These are phyloP conservation scores for Gracilaria gracilis DNA, from an alignment of 23 red algal species.

Conservation along the genomic window DNA sequence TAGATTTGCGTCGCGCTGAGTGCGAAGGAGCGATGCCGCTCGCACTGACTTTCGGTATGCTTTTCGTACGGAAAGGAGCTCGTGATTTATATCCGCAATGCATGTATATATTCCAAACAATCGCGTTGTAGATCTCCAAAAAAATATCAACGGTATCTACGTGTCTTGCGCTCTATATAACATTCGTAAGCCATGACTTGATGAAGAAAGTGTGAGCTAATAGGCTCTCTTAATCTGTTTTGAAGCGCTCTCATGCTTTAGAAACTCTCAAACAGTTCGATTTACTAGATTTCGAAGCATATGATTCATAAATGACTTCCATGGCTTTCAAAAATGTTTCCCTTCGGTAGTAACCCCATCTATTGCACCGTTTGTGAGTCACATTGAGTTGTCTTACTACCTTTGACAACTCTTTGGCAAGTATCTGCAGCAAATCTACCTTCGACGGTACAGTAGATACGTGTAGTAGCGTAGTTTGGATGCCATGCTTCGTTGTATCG, in stretches of 20 bases:
- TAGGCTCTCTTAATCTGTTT: neutral
- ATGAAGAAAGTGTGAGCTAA: neutral
- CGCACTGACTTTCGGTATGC: too few relatives aligned
- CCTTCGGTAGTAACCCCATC: too few relatives aligned
- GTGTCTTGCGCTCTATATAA: neutral
- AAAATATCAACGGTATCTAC: neutral
- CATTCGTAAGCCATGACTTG: neutral
- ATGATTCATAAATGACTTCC: neutral
- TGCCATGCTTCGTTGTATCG: too few relatives aligned
- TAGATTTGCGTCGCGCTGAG: neutral
- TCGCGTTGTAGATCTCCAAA: neutral
- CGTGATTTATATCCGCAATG: too few relatives aligned
- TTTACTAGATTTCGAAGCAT: neutral
- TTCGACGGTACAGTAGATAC: too few relatives aligned
- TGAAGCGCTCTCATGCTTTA: neutral
- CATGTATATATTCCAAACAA: too few relatives aligned
- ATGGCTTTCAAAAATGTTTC: neutral
- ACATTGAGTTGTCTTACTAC: too few relatives aligned
- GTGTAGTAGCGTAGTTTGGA: too few relatives aligned
- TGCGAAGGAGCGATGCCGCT: neutral
- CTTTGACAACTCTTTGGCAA: too few relatives aligned
- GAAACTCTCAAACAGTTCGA: neutral
- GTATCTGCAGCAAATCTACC: too few relatives aligned
- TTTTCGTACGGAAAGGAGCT: too few relatives aligned
- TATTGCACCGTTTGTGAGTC: too few relatives aligned